Evolutionary conservation across 2,329 filamentous ascomycete genomes (phyloP).

Genomic region (Thermothelomyces thermophilus): DNA sequence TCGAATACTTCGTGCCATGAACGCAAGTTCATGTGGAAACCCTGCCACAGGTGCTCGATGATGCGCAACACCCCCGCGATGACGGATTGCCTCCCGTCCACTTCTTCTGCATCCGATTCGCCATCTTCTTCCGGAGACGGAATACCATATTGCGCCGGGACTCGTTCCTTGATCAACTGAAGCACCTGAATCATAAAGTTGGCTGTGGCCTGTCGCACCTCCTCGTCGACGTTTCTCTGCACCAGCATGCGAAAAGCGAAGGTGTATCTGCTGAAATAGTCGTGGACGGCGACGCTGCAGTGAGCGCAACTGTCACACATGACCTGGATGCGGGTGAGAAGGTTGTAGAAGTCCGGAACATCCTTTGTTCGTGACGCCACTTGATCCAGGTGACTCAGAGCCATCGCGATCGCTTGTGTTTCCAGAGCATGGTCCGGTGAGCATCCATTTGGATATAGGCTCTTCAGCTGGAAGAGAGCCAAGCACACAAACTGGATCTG

Average conservation of each 20-base stretch:
- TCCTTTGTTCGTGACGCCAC: constrained; percentile 68
- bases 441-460: constrained; percentile 42
- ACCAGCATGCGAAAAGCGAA: constrained; percentile 59
- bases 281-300: constrained; percentile 53
- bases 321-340: constrained; percentile 38
- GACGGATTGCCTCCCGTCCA: constrained; percentile 27
- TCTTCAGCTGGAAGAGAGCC: constrained; percentile 52
- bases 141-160: constrained; percentile 43
- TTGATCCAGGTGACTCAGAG: constrained; percentile 65
- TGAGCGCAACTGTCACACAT: constrained; percentile 44
- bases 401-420: constrained; percentile 46
- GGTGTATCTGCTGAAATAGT: constrained; percentile 52
- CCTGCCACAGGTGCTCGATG: constrained; percentile 53
- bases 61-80: constrained; percentile 38
- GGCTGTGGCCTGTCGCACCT: constrained; percentile 48
- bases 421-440: constrained; percentile 42
- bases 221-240: constrained; percentile 50
- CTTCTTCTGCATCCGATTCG: constrained; percentile 29
- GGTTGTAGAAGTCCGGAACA: constrained; percentile 50
- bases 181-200: constrained; percentile 48
- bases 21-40: constrained; percentile 54
- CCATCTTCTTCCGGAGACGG: constrained; percentile 24
- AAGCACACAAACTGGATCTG: constrained; percentile 62
- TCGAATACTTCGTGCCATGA: constrained; percentile 74
- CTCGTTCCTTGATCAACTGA: constrained; percentile 41